phyloP scores from a whole-genome alignment of 257 asterid species.

The Scutellaria minor region DNA sequence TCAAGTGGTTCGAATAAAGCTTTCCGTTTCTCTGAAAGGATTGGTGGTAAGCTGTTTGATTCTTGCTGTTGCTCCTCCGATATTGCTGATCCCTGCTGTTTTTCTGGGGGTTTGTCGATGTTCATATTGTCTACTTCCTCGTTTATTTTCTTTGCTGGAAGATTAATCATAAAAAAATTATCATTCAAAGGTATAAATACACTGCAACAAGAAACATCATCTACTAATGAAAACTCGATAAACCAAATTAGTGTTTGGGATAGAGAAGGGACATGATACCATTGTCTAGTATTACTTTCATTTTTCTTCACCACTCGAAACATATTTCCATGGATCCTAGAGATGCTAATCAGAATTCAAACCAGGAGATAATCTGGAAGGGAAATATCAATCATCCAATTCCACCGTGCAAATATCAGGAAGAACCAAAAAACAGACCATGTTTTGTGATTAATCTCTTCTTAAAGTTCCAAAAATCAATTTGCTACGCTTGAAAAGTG shows the following conservation, averaged over 20 bases:
- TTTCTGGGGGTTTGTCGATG: conserved; percentile 40
- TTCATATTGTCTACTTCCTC: conserved; percentile 33
- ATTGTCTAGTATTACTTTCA: neutral
- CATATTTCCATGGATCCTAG: neutral
- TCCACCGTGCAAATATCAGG: neutral
- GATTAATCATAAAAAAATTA: conserved; percentile 18
- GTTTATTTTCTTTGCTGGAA: conserved; percentile 50
- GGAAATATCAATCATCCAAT: neutral
- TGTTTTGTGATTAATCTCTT: neutral
- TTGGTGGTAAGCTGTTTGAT: conserved; percentile 37
- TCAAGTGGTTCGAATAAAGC: conserved; percentile 87
- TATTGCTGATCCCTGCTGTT: conserved; percentile 37
- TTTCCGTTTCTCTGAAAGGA: conserved; percentile 84
- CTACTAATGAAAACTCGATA: neutral
- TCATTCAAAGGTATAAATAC: neutral
- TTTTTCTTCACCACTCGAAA: neutral
- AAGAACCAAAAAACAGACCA: neutral
- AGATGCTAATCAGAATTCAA: neutral
- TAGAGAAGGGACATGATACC: neutral
- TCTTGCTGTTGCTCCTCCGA: conserved; percentile 60
- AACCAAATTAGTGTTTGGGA: neutral
- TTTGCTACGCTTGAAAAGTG: neutral
- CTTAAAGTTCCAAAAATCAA: neutral
- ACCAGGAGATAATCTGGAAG: neutral
- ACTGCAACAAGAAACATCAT: neutral